These are phyloP conservation scores for Thermoascus crustaceus DNA, from an alignment of 2,329 filamentous ascomycete species.

Conservation along the genomic window DNA sequence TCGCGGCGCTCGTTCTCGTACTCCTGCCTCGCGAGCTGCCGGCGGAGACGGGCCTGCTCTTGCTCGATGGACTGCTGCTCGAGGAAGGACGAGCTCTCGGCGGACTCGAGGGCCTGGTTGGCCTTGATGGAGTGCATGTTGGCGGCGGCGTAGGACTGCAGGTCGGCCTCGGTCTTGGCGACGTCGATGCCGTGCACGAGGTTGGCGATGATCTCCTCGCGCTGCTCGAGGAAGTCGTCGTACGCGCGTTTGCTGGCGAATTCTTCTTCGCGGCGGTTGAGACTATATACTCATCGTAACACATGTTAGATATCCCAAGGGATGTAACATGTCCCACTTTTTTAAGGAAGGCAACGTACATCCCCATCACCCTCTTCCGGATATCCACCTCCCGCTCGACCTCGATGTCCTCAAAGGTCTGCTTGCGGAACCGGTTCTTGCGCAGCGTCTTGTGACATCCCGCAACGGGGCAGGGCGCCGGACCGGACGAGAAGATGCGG, in stretches of 20 bases:
- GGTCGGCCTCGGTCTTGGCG: slow-evolving; percentile 51
- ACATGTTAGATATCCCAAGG: no score
- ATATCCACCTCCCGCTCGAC: slow-evolving; percentile 95
- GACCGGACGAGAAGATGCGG: slow-evolving; percentile 85
- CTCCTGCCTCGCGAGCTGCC: slow-evolving; percentile 57
- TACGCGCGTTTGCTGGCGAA: slow-evolving; percentile 76
- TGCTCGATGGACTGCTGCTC: slow-evolving; percentile 50
- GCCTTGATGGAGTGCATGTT: slow-evolving; percentile 54
- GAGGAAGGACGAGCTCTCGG: slow-evolving; percentile 41
- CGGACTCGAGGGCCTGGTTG: slow-evolving; percentile 41
- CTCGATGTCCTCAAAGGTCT: slow-evolving; percentile 80
- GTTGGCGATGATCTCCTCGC: slow-evolving; percentile 85
- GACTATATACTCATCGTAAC: no score
- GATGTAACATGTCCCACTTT: no score
- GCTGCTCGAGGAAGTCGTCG: slow-evolving; percentile 91
- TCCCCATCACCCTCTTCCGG: slow-evolving; percentile 61
- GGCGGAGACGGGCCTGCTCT: slow-evolving; percentile 56
- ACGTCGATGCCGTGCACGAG: slow-evolving; percentile 65
- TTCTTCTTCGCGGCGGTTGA: slow-evolving; percentile 85
- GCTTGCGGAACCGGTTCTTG: slow-evolving; percentile 71
- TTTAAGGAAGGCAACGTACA: slow-evolving; percentile 32
- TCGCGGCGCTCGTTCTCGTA: slow-evolving; percentile 62
- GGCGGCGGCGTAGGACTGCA: slow-evolving; percentile 64
- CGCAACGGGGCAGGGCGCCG: slow-evolving; percentile 84
- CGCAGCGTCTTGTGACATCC: slow-evolving; percentile 81